Evolutionary conservation across 768 basidiomycete genomes (phyloP), one percentile per base, ranked within the genome.

Genomic region (Russula olivacea): DNA sequence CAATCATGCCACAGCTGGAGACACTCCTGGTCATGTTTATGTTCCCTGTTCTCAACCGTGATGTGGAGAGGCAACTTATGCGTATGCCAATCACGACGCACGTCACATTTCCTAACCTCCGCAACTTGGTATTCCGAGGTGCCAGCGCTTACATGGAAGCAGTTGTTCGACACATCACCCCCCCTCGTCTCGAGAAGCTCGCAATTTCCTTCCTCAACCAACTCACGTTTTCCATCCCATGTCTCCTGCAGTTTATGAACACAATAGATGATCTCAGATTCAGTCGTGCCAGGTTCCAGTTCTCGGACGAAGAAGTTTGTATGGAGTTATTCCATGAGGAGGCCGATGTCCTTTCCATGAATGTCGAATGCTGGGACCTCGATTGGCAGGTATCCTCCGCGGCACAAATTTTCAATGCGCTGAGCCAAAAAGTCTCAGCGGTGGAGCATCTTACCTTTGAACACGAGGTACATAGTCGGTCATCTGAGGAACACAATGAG

Each of bases 1-100:
- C 43, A 45, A 21, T 9, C n/a, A 45, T 45, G 43, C 43, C 43
- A n/a, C n/a, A 45, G 8, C 10, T 45, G 19, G 43, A 45, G n/a
- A 11, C 3, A 3, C n/a, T 43, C 43, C 0, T 21, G n/a, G 10
- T 21, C n/a, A 0, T 3, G 0, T 45, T n/a, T 11, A 0, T 4
- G 0, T 45, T 4, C 9, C 43, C n/a, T 21, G 8, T 45, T 21
- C n/a, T 9, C n/a, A 45, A 45, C 19, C 43, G n/a, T 45, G 43
- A 45, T 21, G 43, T 21, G 43, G 43, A 45, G n/a, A 21, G n/a
- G 43, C 43, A 45, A 21, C 19, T 45, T 10, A 45, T n/a, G 10
- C 43, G 9, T 45, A 45, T 10, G 1, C 43, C 43, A 21, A 45
- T 45, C 43, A 45, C n/a, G n/a, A 4, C n/a, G 4, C 9, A 21